These are phyloP conservation scores for Polytrichum commune DNA, from an alignment of 225 moss, liverwort and hornwort genomes.

Conservation along the genomic window DNA sequence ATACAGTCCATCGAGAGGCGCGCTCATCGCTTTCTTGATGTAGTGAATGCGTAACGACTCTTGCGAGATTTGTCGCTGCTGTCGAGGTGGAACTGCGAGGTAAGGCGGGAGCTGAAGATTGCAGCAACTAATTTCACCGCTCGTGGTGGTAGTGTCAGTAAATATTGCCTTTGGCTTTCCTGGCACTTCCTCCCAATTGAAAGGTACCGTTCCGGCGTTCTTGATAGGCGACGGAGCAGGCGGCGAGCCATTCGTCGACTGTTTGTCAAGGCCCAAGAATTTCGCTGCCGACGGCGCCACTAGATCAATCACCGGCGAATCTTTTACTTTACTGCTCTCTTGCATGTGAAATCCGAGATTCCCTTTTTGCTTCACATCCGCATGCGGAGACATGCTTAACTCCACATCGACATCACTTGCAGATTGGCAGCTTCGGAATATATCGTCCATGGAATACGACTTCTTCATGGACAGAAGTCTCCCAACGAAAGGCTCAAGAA, in stretches of 20 bases:
- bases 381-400: too few relatives aligned
- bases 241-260: slow-evolving; percentile 18
- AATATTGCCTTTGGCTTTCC: slow-evolving; percentile 51
- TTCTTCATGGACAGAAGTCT: slow-evolving; percentile 9
- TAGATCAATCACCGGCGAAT: slow-evolving; percentile 43
- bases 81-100: slow-evolving; percentile 14
- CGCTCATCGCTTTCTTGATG: slow-evolving; percentile 25
- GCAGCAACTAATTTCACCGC: slow-evolving; percentile 13
- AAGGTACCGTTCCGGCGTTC: slow-evolving; percentile 55
- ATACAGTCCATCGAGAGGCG: slow-evolving; percentile 25
- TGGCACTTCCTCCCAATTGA: slow-evolving; percentile 73
- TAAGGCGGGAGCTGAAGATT: slow-evolving; percentile 24
- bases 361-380: too few relatives aligned
- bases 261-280: slow-evolving; percentile 49
- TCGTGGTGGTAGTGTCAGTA: slow-evolving; percentile 1
- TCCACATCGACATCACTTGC: too few relatives aligned
- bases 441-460: slow-evolving; percentile 8
- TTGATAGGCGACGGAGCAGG: slow-evolving; percentile 55
- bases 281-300: slow-evolving; percentile 74
- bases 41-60: slow-evolving; percentile 18
- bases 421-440: too few relatives aligned
- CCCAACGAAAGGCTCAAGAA: slow-evolving; percentile 17
- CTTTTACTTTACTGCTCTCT: neutral
- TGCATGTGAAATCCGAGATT: too few relatives aligned
- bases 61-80: slow-evolving; percentile 6